Percentiles rank a stretch among this genome's conserved stretches.
phyloP scores from a whole-genome alignment of 345 rosid species.

The Conringia planisiliqua region DNA sequence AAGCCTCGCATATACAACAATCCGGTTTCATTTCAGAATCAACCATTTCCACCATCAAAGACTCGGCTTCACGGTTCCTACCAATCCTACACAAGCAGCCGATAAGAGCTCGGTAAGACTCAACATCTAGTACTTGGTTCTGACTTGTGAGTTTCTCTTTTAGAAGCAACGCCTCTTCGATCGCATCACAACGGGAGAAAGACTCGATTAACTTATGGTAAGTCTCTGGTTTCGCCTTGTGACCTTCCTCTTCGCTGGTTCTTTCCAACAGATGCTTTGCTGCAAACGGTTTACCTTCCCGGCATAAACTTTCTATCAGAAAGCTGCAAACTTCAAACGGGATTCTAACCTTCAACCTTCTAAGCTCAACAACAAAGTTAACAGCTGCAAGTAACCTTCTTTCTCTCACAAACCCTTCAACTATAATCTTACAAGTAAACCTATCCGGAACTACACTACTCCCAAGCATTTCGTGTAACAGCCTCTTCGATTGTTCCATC shows the following conservation, averaged over 20 bases:
- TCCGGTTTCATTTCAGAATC: slow-evolving; percentile 50
- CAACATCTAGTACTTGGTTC: slow-evolving; percentile 31
- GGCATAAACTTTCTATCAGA: slow-evolving; percentile 55
- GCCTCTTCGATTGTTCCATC: slow-evolving; percentile 53
- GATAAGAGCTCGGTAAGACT: slow-evolving; percentile 52
- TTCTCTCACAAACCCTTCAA: slow-evolving; percentile 55
- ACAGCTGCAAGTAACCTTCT: slow-evolving; percentile 68
- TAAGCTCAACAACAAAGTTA: slow-evolving; percentile 68
- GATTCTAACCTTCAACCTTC: slow-evolving; percentile 46
- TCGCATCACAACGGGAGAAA: slow-evolving; percentile 42
- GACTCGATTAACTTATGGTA: slow-evolving; percentile 54
- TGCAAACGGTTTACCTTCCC: slow-evolving; percentile 72
- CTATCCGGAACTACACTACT: slow-evolving; percentile 51
- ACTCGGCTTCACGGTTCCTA: slow-evolving; percentile 48
- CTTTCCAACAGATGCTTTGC: slow-evolving; percentile 64
- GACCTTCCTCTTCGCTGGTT: slow-evolving; percentile 41
- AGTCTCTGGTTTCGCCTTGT: slow-evolving; percentile 38
- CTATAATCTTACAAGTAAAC: slow-evolving; percentile 55
- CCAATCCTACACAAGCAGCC: slow-evolving; percentile 50
- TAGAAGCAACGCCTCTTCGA: slow-evolving; percentile 50
- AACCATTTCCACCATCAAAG: slow-evolving; percentile 64
- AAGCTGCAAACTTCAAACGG: slow-evolving; percentile 48
- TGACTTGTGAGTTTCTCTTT: slow-evolving; percentile 48
- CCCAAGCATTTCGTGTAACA: slow-evolving; percentile 69
- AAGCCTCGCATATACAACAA: slow-evolving; percentile 46